A percentile compares a stretch with the other conserved stretches of the same genome.
These are phyloP conservation scores for Neurospora discreta DNA, from an alignment of 495 filamentous ascomycete genomes.

Conservation along the genomic window DNA sequence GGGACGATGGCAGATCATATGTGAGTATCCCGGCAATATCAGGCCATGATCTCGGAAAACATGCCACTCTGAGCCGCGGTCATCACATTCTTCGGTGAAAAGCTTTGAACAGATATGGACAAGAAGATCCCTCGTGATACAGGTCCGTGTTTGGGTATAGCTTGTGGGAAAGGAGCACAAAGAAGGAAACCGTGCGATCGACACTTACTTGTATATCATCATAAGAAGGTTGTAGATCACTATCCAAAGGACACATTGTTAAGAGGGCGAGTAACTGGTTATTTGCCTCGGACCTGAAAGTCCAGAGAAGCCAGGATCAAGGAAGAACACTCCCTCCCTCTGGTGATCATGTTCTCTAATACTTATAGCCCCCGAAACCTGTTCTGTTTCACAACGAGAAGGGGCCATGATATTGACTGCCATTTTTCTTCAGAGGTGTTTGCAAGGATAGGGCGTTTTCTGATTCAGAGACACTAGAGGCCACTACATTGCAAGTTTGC, in stretches of 20 bases:
- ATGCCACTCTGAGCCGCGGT: not conserved
- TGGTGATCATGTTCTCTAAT: not conserved
- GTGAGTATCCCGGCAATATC: not conserved
- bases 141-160: not conserved
- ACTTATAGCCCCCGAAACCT: not conserved
- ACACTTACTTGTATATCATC: not conserved
- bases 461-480: not conserved
- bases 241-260: not conserved
- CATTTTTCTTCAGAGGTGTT: not conserved
- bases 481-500: not conserved
- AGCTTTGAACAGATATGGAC: not conserved
- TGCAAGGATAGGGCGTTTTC: not conserved
- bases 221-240: not conserved
- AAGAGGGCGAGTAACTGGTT: not conserved
- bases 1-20: not conserved
- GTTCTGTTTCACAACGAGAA: not conserved
- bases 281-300: not conserved
- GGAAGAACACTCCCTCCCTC: not conserved
- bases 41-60: not conserved
- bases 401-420: not conserved
- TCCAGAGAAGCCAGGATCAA: not conserved
- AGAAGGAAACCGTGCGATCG: not conserved
- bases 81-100: not conserved
- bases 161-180: not conserved
- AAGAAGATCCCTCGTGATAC: not conserved